Evolutionary conservation across 805 yeast species (phyloP).

Genomic region (Komagataella pastoris): DNA sequence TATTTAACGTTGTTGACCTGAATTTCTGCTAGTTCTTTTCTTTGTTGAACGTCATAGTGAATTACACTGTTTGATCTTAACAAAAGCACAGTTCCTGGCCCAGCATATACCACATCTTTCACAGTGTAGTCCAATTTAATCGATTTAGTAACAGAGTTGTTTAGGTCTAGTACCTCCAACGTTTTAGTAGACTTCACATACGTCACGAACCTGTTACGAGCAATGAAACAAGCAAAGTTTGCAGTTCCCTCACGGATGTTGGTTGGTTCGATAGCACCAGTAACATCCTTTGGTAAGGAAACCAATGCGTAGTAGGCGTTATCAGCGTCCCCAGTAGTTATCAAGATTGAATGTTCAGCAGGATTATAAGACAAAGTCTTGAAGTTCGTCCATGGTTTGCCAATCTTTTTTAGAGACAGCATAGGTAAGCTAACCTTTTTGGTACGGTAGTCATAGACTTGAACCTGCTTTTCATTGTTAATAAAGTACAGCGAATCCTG

Average conservation of each 20-base stretch:
- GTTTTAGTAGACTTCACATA: slow-evolving; percentile 49
- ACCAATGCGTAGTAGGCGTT: slow-evolving; percentile 60
- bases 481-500: slow-evolving; percentile 68
- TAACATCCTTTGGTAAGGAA: slow-evolving; percentile 69
- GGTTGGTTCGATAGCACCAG: slow-evolving; percentile 92
- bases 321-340: slow-evolving; percentile 65
- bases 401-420: slow-evolving; percentile 72
- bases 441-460: slow-evolving; percentile 55
- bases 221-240: slow-evolving; percentile 77
- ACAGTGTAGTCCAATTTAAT: slow-evolving; percentile 56
- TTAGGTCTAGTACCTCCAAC: slow-evolving; percentile 76
- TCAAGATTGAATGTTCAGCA: slow-evolving; percentile 75
- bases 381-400: slow-evolving; percentile 77
- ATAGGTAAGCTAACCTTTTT: slow-evolving; percentile 63
- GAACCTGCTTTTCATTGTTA: slow-evolving; percentile 78
- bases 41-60: slow-evolving; percentile 87
- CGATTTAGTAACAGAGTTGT: slow-evolving; percentile 69
- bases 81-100: slow-evolving; percentile 73
- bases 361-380: slow-evolving; percentile 84
- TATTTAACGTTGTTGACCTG: slow-evolving; percentile 74
- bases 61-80: slow-evolving; percentile 63
- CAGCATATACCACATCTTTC: slow-evolving; percentile 62
- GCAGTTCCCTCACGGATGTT: slow-evolving; percentile 71
- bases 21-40: slow-evolving; percentile 58
- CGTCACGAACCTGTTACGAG: slow-evolving; percentile 88